These are phyloP conservation scores for Phytophthora multivora DNA, from an alignment of 352 stramenopile species.

Conservation along the genomic window DNA sequence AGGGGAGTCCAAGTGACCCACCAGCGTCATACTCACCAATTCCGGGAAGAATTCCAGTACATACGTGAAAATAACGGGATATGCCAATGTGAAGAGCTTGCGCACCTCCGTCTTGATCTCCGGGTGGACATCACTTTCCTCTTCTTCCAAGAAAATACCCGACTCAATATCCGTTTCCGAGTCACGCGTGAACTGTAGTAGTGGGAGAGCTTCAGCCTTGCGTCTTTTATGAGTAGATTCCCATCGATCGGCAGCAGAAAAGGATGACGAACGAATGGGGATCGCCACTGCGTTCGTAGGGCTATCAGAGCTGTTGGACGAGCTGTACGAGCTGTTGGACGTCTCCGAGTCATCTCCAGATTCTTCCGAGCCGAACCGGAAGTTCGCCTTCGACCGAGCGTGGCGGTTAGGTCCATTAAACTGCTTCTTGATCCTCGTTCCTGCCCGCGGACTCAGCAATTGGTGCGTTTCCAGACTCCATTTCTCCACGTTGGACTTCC, in stretches of 20 bases:
- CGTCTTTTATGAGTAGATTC: slow-evolving; percentile 21
- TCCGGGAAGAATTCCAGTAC: slow-evolving; percentile 76
- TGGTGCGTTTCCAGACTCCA: slow-evolving; percentile 39
- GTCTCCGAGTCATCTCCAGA: slow-evolving; percentile 52
- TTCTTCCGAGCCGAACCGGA: slow-evolving; percentile 26
- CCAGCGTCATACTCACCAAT: slow-evolving; percentile 67
- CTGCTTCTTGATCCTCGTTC: slow-evolving; percentile 36
- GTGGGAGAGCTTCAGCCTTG: slow-evolving; percentile 40
- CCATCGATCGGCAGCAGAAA: slow-evolving; percentile 20
- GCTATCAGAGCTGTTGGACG: slow-evolving; percentile 31
- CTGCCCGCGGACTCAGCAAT: slow-evolving; percentile 39
- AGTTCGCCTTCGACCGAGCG: slow-evolving; percentile 8
- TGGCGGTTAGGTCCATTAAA: slow-evolving; percentile 12
- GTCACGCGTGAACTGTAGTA: slow-evolving; percentile 29
- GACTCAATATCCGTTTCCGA: slow-evolving; percentile 32
- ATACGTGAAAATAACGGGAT: slow-evolving; percentile 74
- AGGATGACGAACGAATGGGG: slow-evolving; percentile 23
- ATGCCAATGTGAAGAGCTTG: slow-evolving; percentile 46
- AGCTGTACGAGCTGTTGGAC: slow-evolving; percentile 43
- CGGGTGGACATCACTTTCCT: slow-evolving; percentile 8
- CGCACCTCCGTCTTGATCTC: slow-evolving; percentile 45
- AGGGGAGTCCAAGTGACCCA: slow-evolving; percentile 73
- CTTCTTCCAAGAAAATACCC: slow-evolving; percentile 19
- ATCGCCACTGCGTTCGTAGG: slow-evolving; percentile 12
- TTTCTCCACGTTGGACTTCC: slow-evolving; percentile 52